Percentiles rank a stretch among this genome's conserved stretches.
Evolutionary conservation across 495 filamentous ascomycete genomes (phyloP).

Genomic region (Podospora australis): DNA sequence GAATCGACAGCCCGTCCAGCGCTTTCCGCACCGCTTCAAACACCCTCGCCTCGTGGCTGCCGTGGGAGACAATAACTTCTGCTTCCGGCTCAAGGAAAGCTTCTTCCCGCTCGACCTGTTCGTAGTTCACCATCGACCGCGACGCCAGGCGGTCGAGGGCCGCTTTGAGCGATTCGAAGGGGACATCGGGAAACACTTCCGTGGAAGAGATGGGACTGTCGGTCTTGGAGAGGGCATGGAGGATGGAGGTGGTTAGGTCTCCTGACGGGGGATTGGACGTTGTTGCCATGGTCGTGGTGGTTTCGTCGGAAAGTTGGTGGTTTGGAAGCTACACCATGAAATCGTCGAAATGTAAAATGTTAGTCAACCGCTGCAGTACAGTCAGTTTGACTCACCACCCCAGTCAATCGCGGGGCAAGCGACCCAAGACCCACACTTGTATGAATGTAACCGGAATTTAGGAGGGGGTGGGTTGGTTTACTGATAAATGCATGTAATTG

Average conservation of each 20-base stretch:
- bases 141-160: constrained; percentile 79
- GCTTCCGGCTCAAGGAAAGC: constrained; percentile 74
- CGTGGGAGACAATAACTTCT: constrained; percentile 68
- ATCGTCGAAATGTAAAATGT: background rate
- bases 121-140: constrained; percentile 79
- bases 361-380: background rate
- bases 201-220: constrained; percentile 59
- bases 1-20: constrained; percentile 71
- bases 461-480: too few species aligned
- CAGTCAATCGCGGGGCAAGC: constrained; percentile 15
- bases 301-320: background rate
- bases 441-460: too few species aligned
- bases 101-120: constrained; percentile 72
- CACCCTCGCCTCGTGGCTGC: constrained; percentile 91
- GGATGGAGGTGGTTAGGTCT: constrained; percentile 59
- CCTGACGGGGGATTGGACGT: constrained; percentile 8
- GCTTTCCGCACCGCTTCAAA: constrained; percentile 77
- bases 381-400: constrained; percentile 16
- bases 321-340: background rate
- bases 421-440: background rate
- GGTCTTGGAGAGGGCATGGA: constrained; percentile 59
- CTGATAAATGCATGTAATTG: too few species aligned
- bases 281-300: constrained; percentile 9
- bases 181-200: constrained; percentile 67
- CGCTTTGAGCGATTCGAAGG: constrained; percentile 70